Evolutionary conservation across 441 rosid genomes (phyloP), one percentile per base, ranked within the genome.

Genomic region (Bocquillonia castaneifolia): DNA sequence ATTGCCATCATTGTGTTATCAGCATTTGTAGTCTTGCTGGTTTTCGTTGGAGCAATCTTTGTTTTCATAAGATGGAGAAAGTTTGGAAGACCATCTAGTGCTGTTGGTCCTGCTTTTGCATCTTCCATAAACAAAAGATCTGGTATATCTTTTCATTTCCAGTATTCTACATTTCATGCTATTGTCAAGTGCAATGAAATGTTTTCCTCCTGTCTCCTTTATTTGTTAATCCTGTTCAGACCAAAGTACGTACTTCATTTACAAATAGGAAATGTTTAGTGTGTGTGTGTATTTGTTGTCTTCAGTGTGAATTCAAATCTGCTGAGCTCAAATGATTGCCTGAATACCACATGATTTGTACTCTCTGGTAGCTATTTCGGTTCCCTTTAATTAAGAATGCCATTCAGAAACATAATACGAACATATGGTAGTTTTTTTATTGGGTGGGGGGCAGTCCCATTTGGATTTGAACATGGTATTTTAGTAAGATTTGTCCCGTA

Each of bases 111-210:
- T 13, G 75, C 79, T 50, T 84, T 86, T 71, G 63, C 85, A 57
- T 80, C 86, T 50, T 85, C 97, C 14, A 73, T 87, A 57, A 85
- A 94, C 83, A 94, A 94, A 86, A 81, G 90, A 86, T 83, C 89
- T 56, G 99, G 99, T 91, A 82, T 40, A 32, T 28, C 59, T 36
- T 58, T 29, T 48, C n/a, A 8, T 39, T 63, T 28, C 4, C 26
- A 3, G n/a, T 28, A 12, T 63, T 23, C 17, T 31, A 5, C 42
- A 1, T 10, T 22, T 25, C 18, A 14, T 17, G 45, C n/a, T 51
- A 1, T 8, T 15, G 39, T 8, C 18, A 26, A 25, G 40, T 66
- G 34, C 10, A 63, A 10, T 66, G 51, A 48, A 13, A 29, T 40
- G 36, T 22, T 69, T 20, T 12, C 48, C 36, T 22, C 6, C 7